These are phyloP conservation scores for Perkinsus chesapeaki DNA, from an alignment of 169 alveolate genomes.

Conservation along the genomic window DNA sequence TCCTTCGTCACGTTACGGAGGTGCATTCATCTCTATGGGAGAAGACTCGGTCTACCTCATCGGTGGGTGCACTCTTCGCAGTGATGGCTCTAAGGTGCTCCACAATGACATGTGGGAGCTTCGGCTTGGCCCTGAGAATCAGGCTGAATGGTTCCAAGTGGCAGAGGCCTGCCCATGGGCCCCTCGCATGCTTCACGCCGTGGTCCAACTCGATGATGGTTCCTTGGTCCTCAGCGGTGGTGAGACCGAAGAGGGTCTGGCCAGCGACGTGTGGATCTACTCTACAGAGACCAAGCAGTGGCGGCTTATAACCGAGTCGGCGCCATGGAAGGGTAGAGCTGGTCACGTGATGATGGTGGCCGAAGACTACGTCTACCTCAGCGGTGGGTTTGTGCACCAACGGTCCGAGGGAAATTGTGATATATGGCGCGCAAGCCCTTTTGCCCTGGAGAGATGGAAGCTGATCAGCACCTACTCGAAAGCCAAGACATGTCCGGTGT, in stretches of 20 bases:
- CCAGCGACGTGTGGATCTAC: background rate
- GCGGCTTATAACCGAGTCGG: background rate
- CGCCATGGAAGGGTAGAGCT: background rate
- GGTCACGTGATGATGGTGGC: background rate
- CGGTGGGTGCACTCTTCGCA: background rate
- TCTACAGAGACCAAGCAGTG: background rate
- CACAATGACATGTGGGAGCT: background rate
- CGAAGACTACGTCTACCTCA: background rate
- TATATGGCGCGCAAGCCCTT: background rate
- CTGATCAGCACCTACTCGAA: background rate
- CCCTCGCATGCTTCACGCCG: background rate
- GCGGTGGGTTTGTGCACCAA: background rate
- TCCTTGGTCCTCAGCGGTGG: background rate
- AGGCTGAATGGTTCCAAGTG: background rate
- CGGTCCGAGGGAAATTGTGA: background rate
- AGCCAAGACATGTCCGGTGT: background rate
- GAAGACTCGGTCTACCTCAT: background rate
- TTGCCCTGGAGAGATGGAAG: background rate
- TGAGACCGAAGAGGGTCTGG: background rate
- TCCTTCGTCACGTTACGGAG: background rate
- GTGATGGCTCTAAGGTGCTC: background rate
- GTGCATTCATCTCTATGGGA: background rate
- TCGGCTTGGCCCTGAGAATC: background rate
- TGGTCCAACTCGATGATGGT: background rate
- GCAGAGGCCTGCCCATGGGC: background rate